phyloP scores from a whole-genome alignment of 805 yeast genomes.

The Jamesozyma piceae region DNA sequence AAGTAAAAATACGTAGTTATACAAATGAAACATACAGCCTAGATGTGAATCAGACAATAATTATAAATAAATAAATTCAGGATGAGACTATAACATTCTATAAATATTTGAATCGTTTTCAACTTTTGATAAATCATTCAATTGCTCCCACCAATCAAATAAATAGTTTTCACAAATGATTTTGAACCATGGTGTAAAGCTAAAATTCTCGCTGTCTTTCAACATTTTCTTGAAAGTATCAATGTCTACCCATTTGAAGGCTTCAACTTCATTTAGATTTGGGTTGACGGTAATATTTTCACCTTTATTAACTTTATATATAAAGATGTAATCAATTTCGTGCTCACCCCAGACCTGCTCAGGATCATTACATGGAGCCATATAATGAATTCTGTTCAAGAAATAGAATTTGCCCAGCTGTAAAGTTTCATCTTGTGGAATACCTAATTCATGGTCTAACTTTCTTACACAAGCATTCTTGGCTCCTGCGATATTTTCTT shows the following conservation, averaged over 20 bases:
- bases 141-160: conserved; percentile 87
- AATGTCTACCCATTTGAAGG: conserved; percentile 61
- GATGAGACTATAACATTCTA: conserved; percentile 24
- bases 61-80: too few relatives aligned
- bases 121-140: conserved; percentile 48
- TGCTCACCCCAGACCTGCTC: conserved; percentile 79
- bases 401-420: conserved; percentile 66
- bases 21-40: too few relatives aligned
- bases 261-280: conserved; percentile 81
- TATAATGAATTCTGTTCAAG: conserved; percentile 89
- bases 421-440: conserved; percentile 42
- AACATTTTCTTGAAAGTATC: conserved; percentile 69
- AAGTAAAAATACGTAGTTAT: too few relatives aligned
- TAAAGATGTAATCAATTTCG: conserved; percentile 89
- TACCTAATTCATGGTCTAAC: conserved; percentile 88
- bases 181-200: conserved; percentile 97
- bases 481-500: conserved; percentile 64
- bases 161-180: conserved; percentile 85
- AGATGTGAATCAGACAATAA: too few relatives aligned
- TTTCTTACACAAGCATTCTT: conserved; percentile 87
- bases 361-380: conserved; percentile 67
- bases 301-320: conserved; percentile 48
- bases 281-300: conserved; percentile 40
- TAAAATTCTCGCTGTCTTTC: conserved; percentile 42
- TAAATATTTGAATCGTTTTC: conserved; percentile 32